phyloP scores from a whole-genome alignment of 257 asterid genomes.

The Solanum chiquidenum region DNA sequence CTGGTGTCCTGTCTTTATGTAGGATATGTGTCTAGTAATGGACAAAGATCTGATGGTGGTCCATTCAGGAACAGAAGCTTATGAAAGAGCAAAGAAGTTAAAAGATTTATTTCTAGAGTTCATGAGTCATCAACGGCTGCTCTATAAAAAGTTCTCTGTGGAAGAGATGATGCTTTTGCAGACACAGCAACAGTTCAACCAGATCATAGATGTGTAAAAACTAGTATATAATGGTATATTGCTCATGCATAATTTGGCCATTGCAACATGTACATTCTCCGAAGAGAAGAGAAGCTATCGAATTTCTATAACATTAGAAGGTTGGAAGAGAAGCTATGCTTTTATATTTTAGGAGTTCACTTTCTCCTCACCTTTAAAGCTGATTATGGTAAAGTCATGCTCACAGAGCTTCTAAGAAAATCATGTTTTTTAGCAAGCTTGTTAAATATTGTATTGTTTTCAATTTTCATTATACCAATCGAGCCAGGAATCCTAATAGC shows the following conservation, averaged over 20 bases:
- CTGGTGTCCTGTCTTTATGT: not conserved
- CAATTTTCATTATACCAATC: not conserved
- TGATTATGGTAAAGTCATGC: not conserved
- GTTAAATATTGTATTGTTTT: not conserved
- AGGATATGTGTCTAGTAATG: slow-evolving; percentile 7
- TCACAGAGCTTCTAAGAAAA: not conserved
- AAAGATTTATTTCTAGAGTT: slow-evolving; percentile 11
- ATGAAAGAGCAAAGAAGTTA: slow-evolving; percentile 7
- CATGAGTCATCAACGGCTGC: not conserved
- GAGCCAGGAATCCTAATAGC: not conserved
- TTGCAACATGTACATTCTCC: not conserved
- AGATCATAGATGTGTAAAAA: not conserved
- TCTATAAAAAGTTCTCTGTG: slow-evolving; percentile 5
- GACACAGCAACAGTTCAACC: not conserved
- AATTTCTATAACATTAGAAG: not conserved
- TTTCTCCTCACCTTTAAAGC: not conserved
- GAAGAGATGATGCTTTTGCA: slow-evolving; percentile 11
- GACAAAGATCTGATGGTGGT: slow-evolving; percentile 11
- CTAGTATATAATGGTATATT: not conserved
- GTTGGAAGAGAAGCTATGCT: not conserved
- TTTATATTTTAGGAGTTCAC: not conserved
- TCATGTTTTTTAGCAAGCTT: not conserved
- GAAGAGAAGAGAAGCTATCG: not conserved
- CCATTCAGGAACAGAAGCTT: slow-evolving; percentile 17
- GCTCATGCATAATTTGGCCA: not conserved